These are phyloP conservation scores for Ophiocordyceps unilateralis DNA, from an alignment of 2,329 filamentous ascomycete genomes.

Conservation along the genomic window DNA sequence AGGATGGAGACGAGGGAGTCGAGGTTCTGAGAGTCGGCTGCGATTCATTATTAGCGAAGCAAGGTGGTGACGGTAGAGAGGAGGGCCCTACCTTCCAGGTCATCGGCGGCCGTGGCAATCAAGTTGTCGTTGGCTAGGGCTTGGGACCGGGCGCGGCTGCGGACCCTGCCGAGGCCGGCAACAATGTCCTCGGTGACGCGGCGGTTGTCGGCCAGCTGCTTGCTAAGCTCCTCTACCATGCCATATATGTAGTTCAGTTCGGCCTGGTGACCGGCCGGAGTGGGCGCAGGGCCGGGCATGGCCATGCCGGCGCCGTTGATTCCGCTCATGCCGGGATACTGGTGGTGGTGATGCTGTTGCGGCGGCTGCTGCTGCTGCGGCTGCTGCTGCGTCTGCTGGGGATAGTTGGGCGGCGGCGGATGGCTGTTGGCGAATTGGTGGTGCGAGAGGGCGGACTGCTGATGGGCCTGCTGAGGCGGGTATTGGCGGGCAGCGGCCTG, in stretches of 20 bases:
- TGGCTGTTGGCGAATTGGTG: slow-evolving; percentile 1
- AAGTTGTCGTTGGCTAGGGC: slow-evolving; percentile 41
- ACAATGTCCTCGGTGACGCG: slow-evolving; percentile 47
- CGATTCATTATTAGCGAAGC: background rate
- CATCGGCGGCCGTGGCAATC: slow-evolving; percentile 34
- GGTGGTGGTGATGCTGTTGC: slow-evolving; percentile 5
- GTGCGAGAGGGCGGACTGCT: slow-evolving; percentile 1
- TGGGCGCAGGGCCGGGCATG: slow-evolving; percentile 29
- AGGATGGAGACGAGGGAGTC: slow-evolving; percentile 44
- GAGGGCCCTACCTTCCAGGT: slow-evolving; percentile 30
- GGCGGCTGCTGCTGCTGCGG: slow-evolving; percentile 3
- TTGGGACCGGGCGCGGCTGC: slow-evolving; percentile 34
- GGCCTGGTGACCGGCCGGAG: slow-evolving; percentile 49
- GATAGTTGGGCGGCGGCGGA: slow-evolving; percentile 1
- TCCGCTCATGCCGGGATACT: slow-evolving; percentile 25
- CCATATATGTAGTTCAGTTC: slow-evolving; percentile 52
- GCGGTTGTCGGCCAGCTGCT: slow-evolving; percentile 43
- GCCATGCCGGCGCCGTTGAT: slow-evolving; percentile 29
- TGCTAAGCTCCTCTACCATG: slow-evolving; percentile 50
- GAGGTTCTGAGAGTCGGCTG: slow-evolving; percentile 41
- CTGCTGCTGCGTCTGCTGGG: slow-evolving; percentile 5
- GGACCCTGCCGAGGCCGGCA: slow-evolving; percentile 42
- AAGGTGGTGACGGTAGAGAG: too few relatives aligned
- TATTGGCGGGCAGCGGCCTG: slow-evolving; percentile 1
- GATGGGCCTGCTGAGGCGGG: slow-evolving; percentile 1